Percentiles rank a stretch among this genome's conserved stretches.
phyloP scores from a whole-genome alignment of 805 yeast species.

The Blastobotrys americana region DNA sequence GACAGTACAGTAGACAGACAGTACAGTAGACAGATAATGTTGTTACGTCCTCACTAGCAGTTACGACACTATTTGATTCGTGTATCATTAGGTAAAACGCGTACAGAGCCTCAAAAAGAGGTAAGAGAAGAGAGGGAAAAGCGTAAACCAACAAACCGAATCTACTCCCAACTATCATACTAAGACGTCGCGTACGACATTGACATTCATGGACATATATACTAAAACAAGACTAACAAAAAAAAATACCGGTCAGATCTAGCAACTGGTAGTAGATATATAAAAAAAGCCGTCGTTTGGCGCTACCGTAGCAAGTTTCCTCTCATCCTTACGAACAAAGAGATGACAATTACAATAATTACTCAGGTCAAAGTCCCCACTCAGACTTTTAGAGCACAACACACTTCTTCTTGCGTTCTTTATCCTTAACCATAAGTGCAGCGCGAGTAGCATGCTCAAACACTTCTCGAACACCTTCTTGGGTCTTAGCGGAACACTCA shows the following conservation, averaged over 20 bases:
- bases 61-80: too few relatives aligned
- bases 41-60: too few relatives aligned
- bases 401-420: conserved; percentile 54
- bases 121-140: background rate
- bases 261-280: background rate
- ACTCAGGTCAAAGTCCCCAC: too few relatives aligned
- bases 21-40: too few relatives aligned
- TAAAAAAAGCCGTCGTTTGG: background rate
- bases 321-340: too few relatives aligned
- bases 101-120: background rate
- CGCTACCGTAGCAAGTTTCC: background rate
- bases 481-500: conserved; percentile 89
- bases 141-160: background rate
- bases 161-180: too few relatives aligned
- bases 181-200: too few relatives aligned
- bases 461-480: conserved; percentile 87
- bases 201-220: background rate
- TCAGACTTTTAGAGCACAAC: conserved; percentile 45
- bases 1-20: too few relatives aligned
- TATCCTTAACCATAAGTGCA: conserved; percentile 61
- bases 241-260: background rate
- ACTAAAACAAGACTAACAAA: background rate
- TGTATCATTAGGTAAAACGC: background rate
- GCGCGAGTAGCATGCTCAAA: conserved; percentile 91
- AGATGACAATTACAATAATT: conserved; percentile 12